Percentiles rank a stretch among this genome's conserved stretches.
Conservation (phyloP, 1,139 yeast species). For the Pneumocystis jirovecii region DNA sequence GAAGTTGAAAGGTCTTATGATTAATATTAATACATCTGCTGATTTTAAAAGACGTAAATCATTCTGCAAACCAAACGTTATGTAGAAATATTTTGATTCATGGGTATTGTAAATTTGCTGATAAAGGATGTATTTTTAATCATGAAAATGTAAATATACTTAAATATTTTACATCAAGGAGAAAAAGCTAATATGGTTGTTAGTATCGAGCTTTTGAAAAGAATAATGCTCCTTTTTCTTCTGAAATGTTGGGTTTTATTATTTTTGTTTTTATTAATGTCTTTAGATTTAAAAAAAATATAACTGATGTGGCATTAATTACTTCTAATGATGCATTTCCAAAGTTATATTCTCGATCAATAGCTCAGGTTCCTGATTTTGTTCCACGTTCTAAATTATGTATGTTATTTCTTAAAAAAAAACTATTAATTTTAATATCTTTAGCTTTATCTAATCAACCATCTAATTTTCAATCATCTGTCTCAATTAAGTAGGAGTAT, state of each 20-base stretch:
- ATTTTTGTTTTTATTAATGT: slow-evolving; percentile 31
- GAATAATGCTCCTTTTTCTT: background rate
- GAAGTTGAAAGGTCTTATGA: background rate
- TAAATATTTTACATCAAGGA: background rate
- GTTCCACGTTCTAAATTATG: background rate
- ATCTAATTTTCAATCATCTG: background rate
- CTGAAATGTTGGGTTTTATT: slow-evolving; percentile 21
- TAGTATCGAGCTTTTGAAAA: background rate
- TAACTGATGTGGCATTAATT: background rate
- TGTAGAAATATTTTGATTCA: slow-evolving; percentile 75
- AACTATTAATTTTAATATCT: background rate
- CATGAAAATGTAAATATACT: slow-evolving; percentile 31
- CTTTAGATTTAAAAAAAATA: slow-evolving; percentile 35
- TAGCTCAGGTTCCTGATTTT: background rate
- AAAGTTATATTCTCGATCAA: background rate
- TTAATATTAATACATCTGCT: background rate
- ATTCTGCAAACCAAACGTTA: slow-evolving; percentile 24
- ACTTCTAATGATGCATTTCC: background rate
- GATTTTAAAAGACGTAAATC: background rate
- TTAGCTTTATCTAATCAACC: background rate
- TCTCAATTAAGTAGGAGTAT: background rate
- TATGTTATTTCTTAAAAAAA: background rate
- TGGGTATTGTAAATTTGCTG: slow-evolving; percentile 80
- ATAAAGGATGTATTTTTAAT: slow-evolving; percentile 75
- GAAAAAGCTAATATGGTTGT: background rate